Percentiles rank a stretch among this genome's conserved stretches.
Conservation (phyloP, 768 basidiomycete genomes). For the Pulveroboletus sp. region DNA sequence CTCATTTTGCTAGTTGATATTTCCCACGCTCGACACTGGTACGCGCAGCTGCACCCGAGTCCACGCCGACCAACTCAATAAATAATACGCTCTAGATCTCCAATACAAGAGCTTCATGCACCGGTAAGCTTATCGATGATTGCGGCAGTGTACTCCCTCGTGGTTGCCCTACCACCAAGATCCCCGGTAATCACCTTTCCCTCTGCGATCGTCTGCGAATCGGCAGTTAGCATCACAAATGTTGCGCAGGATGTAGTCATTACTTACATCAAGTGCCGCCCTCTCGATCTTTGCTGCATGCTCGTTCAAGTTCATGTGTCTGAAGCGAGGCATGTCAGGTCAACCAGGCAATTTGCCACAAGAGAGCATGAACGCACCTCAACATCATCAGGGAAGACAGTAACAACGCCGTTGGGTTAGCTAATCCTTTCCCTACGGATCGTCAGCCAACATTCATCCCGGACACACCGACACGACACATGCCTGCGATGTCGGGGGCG, state of each 20-base stretch:
- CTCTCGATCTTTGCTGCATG: constrained; percentile 88
- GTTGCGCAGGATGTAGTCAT: neutral
- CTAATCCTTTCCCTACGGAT: constrained; percentile 72
- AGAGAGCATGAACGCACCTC: constrained; percentile 48
- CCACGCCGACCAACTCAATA: neutral
- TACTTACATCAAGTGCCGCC: constrained; percentile 79
- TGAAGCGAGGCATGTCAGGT: constrained; percentile 32
- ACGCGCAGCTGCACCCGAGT: constrained; percentile 6
- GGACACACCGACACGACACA: constrained; percentile 18
- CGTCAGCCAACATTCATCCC: neutral
- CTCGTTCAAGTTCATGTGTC: constrained; percentile 88
- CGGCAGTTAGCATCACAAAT: constrained; percentile 3
- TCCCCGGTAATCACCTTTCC: constrained; percentile 95
- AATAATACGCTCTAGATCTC: constrained; percentile 13
- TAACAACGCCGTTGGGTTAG: constrained; percentile 98
- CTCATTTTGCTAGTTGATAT: constrained; percentile 12
- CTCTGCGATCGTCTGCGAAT: constrained; percentile 86
- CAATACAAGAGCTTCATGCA: constrained; percentile 12
- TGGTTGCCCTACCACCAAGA: constrained; percentile 88
- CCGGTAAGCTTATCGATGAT: constrained; percentile 69
- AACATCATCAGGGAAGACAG: constrained; percentile 98
- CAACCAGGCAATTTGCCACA: constrained; percentile 9
- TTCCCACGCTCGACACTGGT: constrained; percentile 26
- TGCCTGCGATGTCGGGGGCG: constrained; percentile 97
- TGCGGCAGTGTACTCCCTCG: constrained; percentile 82